Evolutionary conservation across 2,329 filamentous ascomycete species (phyloP), one percentile per base, ranked within the genome.

Genomic region (Monilinia vaccinii-corymbosi): DNA sequence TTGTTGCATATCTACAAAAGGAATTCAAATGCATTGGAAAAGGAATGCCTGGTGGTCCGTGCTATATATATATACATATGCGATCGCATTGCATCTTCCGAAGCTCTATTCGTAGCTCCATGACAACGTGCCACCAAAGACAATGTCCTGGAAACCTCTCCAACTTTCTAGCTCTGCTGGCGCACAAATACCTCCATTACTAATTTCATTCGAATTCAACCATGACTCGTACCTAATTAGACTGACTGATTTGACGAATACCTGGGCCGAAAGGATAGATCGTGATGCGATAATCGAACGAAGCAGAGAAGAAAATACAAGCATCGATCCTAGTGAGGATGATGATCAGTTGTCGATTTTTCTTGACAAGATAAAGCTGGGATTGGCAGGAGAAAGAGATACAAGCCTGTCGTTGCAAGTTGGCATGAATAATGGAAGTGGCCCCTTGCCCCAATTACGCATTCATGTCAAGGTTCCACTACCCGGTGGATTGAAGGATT

Each of bases 231-330:
- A 92, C 74, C 78, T 75, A 2, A 71, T 92, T 32, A 78, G 82
- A 61, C 70, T 93, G 44, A 90, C 87, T 2, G 89, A 93, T 70
- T 77, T 91, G 61, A 84, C 81, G 69, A 81, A 85, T 65, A 75
- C 91, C n/a, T 94, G 89, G 89, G 74, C 76, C 31, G 88, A 92
- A 73, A 77, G 72, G 10, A 74, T 91, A 25, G 79, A 84, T 60
- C 76, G 82, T 25, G 77, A 76, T n/a, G 78, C 76, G 13, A 87
- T 93, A 60, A 79, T 85, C 59, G 75, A 78, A 61, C 81, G 87
- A 61, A 86, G 83, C 34, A 77, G 82, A 60, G 74, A 80, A 28
- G 79, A 86, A 65, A 79, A 84, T 66, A 88, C 86, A 18, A 85
- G 81, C 62, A 91, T 93, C 62, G 88, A 93, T 69, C 85, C 89